Evolutionary conservation across 352 stramenopile genomes (phyloP), one percentile per base, ranked within the genome.

Genomic region (Phytophthora megakarya): DNA sequence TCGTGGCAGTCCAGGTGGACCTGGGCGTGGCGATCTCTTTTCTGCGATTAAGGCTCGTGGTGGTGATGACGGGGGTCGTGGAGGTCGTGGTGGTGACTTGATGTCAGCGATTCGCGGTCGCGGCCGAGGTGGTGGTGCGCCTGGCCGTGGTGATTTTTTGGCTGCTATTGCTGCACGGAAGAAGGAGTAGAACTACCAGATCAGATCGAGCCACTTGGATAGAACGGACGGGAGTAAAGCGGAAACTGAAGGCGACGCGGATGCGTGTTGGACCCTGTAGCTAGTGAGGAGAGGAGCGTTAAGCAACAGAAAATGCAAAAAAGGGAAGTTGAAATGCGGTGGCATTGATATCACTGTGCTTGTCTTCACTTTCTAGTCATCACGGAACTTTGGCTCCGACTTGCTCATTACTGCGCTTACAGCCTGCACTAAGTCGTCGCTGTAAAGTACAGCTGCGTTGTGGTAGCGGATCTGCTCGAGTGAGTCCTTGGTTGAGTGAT

Each of bases 401-500:
- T 91, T 90, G 67, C 61, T 85, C 83, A 92, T 85, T 52, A 88
- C 51, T 1, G 80, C 80, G 47, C 68, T 58, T n/a, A 96, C 89
- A 25, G 89, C 88, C 60, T 84, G 69, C 16, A 78, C 72, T 42
- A 97, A 69, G 63, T 97, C 90, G 35, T 94, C 84, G 35, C 86
- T 96, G 70, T 94, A 85, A 15, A 97, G 73, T 44, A 93, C 73
- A 1, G 89, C 83, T 4, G 86, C 82, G 52, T 97, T 96, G 70
- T 92, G 89, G 63, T 92, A 89, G 28, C 84, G 79, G 23, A 97
- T 63, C 65, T 97, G 88, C 58, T 82, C 37, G 15, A 97, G 75
- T 30, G 86, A 71, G 49, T 97, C 86, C 21, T 56, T 37, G 3
- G 87, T 96, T 61, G 82, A 84, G 76, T 96, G 89, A 59, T 97